These are phyloP conservation scores for Chrysanthemum makinoi DNA, from an alignment of 129 eudicot genomes.

Conservation along the genomic window DNA sequence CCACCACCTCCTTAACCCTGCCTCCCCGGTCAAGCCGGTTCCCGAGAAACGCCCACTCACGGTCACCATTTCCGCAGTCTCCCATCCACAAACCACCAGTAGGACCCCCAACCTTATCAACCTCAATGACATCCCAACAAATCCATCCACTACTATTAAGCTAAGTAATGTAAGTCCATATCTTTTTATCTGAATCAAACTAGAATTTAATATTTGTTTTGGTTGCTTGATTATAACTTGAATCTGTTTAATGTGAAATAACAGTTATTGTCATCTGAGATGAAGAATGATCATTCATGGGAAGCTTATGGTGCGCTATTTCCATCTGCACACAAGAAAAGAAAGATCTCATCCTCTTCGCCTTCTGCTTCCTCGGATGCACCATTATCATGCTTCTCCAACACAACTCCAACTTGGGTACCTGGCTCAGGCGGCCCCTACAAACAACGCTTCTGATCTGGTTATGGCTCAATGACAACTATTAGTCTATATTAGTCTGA, in stretches of 20 bases:
- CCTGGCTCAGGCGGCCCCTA: conserved; percentile 24
- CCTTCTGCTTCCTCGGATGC: conserved; percentile 15
- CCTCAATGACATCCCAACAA: conserved; percentile 48
- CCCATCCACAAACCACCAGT: conserved; percentile 15
- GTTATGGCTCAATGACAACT: background rate
- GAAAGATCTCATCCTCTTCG: conserved; percentile 22
- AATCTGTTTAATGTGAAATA: background rate
- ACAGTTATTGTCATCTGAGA: conserved; percentile 16
- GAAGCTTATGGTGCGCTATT: background rate
- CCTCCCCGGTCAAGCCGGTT: conserved; percentile 58
- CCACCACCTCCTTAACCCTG: conserved; percentile 31
- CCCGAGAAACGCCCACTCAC: conserved; percentile 63
- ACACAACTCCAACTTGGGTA: conserved; percentile 32
- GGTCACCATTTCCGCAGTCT: conserved; percentile 36
- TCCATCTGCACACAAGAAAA: background rate
- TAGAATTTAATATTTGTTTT: background rate
- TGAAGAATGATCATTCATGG: background rate
- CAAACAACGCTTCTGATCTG: background rate
- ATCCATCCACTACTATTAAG: conserved; percentile 22
- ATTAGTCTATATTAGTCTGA: too few relatives aligned
- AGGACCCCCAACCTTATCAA: conserved; percentile 33
- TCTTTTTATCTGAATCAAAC: background rate
- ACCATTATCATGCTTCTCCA: conserved; percentile 30
- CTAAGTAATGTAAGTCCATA: conserved; percentile 32
- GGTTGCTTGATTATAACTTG: background rate